Conservation (phyloP, 2,329 filamentous ascomycete species). For the Knufia petricola region DNA sequence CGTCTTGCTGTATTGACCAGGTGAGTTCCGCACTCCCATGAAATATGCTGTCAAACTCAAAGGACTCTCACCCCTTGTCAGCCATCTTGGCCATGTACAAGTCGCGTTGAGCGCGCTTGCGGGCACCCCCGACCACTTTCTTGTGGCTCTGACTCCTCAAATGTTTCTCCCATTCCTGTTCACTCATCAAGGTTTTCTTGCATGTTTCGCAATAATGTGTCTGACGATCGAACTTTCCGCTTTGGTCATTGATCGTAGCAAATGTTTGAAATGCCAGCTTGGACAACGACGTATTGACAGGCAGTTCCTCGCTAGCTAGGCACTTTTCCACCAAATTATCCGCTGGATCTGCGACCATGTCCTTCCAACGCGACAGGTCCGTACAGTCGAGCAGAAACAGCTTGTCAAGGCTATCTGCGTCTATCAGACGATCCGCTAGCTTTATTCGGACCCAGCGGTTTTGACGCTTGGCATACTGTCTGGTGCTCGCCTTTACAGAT, state of each 20-base stretch:
- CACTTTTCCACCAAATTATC: slow-evolving; percentile 53
- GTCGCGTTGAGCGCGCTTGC: slow-evolving; percentile 11
- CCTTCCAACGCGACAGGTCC: slow-evolving; percentile 51
- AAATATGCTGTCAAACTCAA: background rate
- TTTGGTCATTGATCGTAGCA: slow-evolving; percentile 45
- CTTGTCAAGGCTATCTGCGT: slow-evolving; percentile 43
- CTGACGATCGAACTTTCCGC: slow-evolving; percentile 34
- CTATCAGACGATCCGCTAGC: slow-evolving; percentile 58
- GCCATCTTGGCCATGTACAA: background rate
- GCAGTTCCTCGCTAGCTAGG: slow-evolving; percentile 47
- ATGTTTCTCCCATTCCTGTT: slow-evolving; percentile 50
- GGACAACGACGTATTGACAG: slow-evolving; percentile 49
- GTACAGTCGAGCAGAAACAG: slow-evolving; percentile 78
- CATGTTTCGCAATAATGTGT: slow-evolving; percentile 63
- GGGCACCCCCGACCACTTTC: slow-evolving; percentile 30
- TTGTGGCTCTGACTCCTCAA: slow-evolving; percentile 48
- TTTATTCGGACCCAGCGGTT: slow-evolving; percentile 80
- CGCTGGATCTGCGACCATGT: slow-evolving; percentile 57
- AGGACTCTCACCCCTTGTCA: background rate
- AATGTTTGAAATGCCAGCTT: slow-evolving; percentile 48
- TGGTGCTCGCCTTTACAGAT: slow-evolving; percentile 58
- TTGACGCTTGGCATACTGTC: slow-evolving; percentile 80
- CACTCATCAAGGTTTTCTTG: slow-evolving; percentile 44
- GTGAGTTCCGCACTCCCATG: background rate
- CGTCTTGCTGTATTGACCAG: background rate